These are phyloP conservation scores for Rhizopus sp. DNA, from an alignment of 371 early-diverging fungal genomes.

Conservation along the genomic window DNA sequence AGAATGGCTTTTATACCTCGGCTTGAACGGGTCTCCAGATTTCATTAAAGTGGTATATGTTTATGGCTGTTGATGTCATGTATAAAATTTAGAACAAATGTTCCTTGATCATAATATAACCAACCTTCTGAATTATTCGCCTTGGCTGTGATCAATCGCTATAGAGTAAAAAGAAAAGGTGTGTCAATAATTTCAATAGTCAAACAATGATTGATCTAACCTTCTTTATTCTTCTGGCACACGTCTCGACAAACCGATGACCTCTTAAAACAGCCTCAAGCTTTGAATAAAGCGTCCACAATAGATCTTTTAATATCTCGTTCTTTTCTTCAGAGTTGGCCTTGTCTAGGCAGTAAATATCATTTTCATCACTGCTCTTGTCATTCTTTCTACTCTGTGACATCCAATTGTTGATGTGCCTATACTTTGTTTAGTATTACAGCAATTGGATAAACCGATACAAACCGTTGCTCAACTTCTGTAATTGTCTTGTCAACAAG, in stretches of 20 bases:
- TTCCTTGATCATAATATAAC: background rate
- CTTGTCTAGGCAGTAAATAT: conserved; percentile 52
- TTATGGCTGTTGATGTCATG: conserved; percentile 26
- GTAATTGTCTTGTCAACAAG: conserved; percentile 86
- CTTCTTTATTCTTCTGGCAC: conserved; percentile 46
- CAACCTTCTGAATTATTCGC: conserved; percentile 21
- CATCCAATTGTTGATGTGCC: conserved; percentile 14
- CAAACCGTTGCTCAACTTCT: conserved; percentile 82
- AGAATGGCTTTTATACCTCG: conserved; percentile 45
- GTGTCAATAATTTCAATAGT: background rate
- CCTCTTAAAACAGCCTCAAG: conserved; percentile 82
- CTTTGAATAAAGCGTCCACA: conserved; percentile 82
- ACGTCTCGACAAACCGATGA: conserved; percentile 71
- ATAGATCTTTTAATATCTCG: conserved; percentile 77
- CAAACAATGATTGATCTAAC: conserved; percentile 23
- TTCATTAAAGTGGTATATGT: conserved; percentile 56
- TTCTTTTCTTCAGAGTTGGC: conserved; percentile 57
- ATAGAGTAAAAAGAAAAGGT: background rate
- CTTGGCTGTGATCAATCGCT: conserved; percentile 26
- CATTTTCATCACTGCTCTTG: conserved; percentile 31
- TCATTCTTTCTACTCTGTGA: conserved; percentile 10
- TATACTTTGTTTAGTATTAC: background rate
- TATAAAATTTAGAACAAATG: background rate
- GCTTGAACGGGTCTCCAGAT: conserved; percentile 72
- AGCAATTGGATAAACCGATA: background rate